Percentiles rank a stretch among this genome's conserved stretches.
Conservation (phyloP, 345 rosid genomes). For the Eucalyptus victrix region DNA sequence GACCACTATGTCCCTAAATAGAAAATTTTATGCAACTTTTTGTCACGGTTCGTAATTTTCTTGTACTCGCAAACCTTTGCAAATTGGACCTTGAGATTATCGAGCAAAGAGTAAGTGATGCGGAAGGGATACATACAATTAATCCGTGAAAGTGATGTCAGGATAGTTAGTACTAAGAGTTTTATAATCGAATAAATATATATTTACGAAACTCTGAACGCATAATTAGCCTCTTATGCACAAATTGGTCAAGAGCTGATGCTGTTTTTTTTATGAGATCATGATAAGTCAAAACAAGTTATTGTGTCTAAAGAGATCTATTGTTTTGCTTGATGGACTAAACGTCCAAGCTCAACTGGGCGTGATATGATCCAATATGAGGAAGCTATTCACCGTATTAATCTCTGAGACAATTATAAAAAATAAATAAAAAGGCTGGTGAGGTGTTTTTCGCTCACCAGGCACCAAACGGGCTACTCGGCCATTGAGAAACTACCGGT, state of each 20-base stretch:
- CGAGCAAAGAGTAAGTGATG: too few species aligned
- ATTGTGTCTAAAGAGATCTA: accelerated
- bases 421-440: accelerated
- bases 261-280: accelerated
- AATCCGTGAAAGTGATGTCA: too few species aligned
- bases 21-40: neutral
- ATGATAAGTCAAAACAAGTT: too few species aligned
- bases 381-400: too few species aligned
- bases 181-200: too few species aligned
- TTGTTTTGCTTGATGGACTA: accelerated
- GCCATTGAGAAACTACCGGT: too few species aligned
- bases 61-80: neutral
- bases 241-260: accelerated
- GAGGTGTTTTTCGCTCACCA: neutral
- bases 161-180: neutral
- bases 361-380: too few species aligned
- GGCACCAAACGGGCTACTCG: neutral
- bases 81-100: neutral
- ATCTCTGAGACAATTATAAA: neutral
- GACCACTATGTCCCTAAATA: neutral
- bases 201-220: accelerated
- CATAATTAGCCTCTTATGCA: too few species aligned
- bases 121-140: too few species aligned
- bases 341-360: accelerated
- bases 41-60: neutral